Conservation (phyloP, 768 basidiomycete species). For the Lentinula aciculospora region DNA sequence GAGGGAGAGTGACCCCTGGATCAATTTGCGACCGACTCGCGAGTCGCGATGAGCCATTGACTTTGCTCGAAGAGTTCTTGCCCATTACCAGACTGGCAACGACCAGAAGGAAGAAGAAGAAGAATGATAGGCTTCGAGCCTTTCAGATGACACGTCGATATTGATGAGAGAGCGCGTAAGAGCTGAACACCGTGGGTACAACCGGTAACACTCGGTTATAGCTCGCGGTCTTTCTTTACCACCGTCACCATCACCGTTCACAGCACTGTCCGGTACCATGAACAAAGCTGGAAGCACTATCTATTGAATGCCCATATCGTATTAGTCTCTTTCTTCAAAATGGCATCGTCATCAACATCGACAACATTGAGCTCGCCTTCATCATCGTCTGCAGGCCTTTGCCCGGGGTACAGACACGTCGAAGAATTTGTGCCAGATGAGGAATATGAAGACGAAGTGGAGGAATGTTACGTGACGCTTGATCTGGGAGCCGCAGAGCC, state of each 20-base stretch:
- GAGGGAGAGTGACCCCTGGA: conserved; percentile 21
- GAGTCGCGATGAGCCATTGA: neutral
- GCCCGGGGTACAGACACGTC: conserved; percentile 56
- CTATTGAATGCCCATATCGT: no score
- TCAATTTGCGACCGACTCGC: neutral
- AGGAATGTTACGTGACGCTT: conserved; percentile 63
- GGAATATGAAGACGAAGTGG: conserved; percentile 55
- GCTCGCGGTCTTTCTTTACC: neutral
- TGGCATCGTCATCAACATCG: neutral
- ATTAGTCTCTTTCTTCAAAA: no score
- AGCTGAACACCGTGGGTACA: neutral
- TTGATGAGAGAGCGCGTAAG: neutral
- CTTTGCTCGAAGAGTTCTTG: neutral
- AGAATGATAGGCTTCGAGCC: neutral
- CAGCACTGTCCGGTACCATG: neutral
- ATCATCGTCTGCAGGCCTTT: neutral
- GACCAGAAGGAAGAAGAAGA: neutral
- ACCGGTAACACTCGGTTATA: neutral
- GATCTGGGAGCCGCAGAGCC: conserved; percentile 72
- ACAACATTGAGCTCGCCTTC: neutral
- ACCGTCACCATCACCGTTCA: neutral
- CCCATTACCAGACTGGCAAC: neutral
- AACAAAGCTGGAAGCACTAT: neutral
- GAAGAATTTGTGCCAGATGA: conserved; percentile 63
- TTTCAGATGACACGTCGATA: neutral